Conservation (phyloP, 129 eudicot species). For the Smallanthus sonchifolius region DNA sequence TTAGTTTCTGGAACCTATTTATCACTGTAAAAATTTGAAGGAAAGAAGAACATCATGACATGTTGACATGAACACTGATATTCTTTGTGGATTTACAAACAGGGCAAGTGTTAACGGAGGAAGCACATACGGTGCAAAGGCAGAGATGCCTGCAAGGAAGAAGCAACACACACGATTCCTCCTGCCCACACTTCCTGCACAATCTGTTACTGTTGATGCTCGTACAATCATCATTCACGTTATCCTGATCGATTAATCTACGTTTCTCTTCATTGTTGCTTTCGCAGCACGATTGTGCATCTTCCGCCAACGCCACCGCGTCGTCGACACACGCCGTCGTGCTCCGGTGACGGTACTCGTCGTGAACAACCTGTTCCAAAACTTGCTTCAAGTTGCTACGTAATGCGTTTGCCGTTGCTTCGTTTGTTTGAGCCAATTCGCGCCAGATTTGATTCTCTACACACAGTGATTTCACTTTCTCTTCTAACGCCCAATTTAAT, state of each 20-base stretch:
- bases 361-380: constrained; percentile 42
- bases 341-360: constrained; percentile 29
- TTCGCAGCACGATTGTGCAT: constrained; percentile 85
- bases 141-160: constrained; percentile 93
- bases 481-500: constrained; percentile 66
- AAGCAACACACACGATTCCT: constrained; percentile 67
- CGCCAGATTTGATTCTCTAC: constrained; percentile 85
- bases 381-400: constrained; percentile 70
- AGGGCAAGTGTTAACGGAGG: constrained; percentile 66
- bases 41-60: constrained; percentile 32
- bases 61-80: constrained; percentile 78
- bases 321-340: constrained; percentile 18
- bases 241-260: neutral
- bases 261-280: constrained; percentile 43
- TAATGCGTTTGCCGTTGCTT: constrained; percentile 82
- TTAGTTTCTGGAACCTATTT: constrained; percentile 26
- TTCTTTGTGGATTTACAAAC: constrained; percentile 64
- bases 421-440: constrained; percentile 84
- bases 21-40: constrained; percentile 12
- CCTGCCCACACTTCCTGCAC: constrained; percentile 67
- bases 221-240: constrained; percentile 20
- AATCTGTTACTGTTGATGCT: constrained; percentile 27
- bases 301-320: constrained; percentile 42
- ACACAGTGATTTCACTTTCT: constrained; percentile 58
- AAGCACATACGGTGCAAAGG: constrained; percentile 68